These are phyloP conservation scores for Picea sitchensis DNA, from an alignment of 75 land plant genomes.

Conservation along the genomic window DNA sequence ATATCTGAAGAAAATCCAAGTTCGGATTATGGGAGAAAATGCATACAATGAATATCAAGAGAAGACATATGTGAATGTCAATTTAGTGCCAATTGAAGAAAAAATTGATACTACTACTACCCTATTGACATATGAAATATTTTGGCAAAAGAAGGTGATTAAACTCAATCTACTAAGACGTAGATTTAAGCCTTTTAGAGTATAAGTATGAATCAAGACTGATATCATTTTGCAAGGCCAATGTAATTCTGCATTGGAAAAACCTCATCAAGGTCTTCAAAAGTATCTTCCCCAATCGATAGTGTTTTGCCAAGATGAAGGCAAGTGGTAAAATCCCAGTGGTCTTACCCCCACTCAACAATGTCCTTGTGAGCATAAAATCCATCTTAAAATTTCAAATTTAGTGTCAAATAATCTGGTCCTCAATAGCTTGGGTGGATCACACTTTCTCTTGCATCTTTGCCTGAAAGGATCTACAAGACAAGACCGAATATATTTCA, in stretches of 20 bases:
- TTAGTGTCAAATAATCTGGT: conserved; percentile 79
- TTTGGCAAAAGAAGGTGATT: too few relatives aligned
- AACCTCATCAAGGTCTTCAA: conserved; percentile 96
- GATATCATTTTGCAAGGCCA: too few relatives aligned
- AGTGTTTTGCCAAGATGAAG: conserved; percentile 87
- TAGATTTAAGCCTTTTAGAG: too few relatives aligned
- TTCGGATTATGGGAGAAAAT: too few relatives aligned
- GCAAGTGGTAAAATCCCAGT: conserved; percentile 77
- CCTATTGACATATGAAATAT: too few relatives aligned
- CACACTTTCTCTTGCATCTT: conserved; percentile 88
- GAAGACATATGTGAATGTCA: too few relatives aligned
- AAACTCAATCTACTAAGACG: too few relatives aligned
- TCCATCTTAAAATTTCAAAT: conserved; percentile 79
- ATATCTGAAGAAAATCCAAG: too few relatives aligned
- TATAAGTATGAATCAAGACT: background rate
- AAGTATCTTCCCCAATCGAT: conserved; percentile 83
- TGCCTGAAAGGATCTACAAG: conserved; percentile 64
- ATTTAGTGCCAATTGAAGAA: too few relatives aligned
- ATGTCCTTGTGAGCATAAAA: conserved; percentile 92
- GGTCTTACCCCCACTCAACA: conserved; percentile 84
- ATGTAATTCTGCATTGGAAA: conserved; percentile 6
- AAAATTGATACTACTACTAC: too few relatives aligned
- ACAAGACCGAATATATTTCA: background rate
- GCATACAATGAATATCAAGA: too few relatives aligned
- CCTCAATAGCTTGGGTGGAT: conserved; percentile 86